Evolutionary conservation across 208 protist species (phyloP).

Genomic region (Crithidia fasciculata): DNA sequence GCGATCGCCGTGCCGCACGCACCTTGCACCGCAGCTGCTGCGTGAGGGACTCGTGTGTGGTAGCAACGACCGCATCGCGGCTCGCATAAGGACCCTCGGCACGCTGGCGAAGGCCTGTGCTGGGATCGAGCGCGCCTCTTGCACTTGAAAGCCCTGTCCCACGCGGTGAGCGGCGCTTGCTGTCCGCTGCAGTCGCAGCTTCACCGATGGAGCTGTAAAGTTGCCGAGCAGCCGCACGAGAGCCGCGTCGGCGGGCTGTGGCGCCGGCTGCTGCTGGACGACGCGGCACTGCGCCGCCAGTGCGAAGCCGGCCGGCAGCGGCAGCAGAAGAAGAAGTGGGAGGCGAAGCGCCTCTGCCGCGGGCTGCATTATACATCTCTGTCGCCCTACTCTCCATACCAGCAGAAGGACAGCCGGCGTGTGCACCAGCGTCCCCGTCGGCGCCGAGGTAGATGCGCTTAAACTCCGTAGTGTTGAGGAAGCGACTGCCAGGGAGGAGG

Average conservation of each 20-base stretch:
- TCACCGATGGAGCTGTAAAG: background rate
- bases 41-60: background rate
- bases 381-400: background rate
- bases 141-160: background rate
- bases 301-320: background rate
- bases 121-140: background rate
- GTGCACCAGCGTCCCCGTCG: too few species aligned
- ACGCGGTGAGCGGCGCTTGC: background rate
- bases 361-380: too few species aligned
- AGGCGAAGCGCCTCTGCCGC: too few species aligned
- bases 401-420: too few species aligned
- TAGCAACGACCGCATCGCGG: background rate
- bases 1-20: slow-evolving; percentile 17
- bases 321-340: background rate
- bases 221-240: background rate
- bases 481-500: slow-evolving; percentile 27
- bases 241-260: too few species aligned
- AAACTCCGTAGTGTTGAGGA: slow-evolving; percentile 57
- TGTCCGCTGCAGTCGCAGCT: background rate
- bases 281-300: background rate
- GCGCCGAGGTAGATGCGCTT: slow-evolving; percentile 47
- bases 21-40: slow-evolving; percentile 16
- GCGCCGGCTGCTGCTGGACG: background rate
- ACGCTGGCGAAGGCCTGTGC: background rate
- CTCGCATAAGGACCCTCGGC: background rate